A percentile compares a stretch with the other conserved stretches of the same genome.
Conservation (phyloP, 2,329 filamentous ascomycete genomes). For the Trichoderma gracile region DNA sequence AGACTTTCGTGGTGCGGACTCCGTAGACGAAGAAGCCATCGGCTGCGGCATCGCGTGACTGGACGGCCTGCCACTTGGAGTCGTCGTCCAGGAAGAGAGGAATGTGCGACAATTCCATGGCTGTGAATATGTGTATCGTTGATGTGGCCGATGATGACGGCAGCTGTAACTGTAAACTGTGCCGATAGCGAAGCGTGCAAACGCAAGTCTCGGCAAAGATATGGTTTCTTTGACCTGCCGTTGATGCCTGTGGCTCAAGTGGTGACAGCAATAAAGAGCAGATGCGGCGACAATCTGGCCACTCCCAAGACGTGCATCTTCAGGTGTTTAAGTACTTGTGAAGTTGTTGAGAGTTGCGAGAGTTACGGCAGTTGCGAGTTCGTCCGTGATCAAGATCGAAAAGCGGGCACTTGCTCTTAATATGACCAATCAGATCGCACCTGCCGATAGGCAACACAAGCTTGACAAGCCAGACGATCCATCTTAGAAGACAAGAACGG, state of each 20-base stretch:
- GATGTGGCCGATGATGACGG: neutral
- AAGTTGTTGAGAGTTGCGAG: neutral
- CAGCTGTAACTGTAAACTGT: neutral
- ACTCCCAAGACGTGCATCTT: neutral
- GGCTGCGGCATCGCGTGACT: slow-evolving; percentile 38
- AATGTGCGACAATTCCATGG: neutral
- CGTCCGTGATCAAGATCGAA: neutral
- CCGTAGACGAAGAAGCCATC: slow-evolving; percentile 47
- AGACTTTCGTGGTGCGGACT: slow-evolving; percentile 50
- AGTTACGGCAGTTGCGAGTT: slow-evolving; percentile 1
- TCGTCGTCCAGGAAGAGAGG: slow-evolving; percentile 36
- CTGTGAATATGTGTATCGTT: neutral
- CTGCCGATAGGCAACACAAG: neutral
- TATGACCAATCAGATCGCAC: slow-evolving; percentile 34
- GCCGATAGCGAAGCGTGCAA: neutral
- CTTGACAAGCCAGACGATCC: neutral
- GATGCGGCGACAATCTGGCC: neutral
- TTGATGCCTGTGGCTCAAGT: neutral
- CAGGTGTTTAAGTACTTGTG: neutral
- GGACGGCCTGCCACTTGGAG: slow-evolving; percentile 42
- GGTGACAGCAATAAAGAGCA: neutral
- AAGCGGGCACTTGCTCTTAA: slow-evolving; percentile 37
- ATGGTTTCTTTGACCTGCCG: neutral
- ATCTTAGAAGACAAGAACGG: neutral
- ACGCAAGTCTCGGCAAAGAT: neutral